phyloP scores from a whole-genome alignment of 2,329 filamentous ascomycete species.

The Fonsecaea multimorphosa region DNA sequence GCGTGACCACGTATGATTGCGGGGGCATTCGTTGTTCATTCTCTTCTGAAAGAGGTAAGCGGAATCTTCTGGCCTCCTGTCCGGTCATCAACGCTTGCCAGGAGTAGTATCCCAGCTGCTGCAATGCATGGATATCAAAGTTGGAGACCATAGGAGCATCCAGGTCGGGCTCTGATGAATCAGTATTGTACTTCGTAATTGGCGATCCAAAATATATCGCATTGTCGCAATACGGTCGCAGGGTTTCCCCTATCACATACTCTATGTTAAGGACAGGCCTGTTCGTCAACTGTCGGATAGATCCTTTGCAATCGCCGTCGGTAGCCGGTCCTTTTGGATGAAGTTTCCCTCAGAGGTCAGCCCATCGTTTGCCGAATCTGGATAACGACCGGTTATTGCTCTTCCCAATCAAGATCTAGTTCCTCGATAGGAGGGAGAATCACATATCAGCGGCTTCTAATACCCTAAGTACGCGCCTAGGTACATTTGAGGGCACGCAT shows the following conservation, averaged over 20 bases:
- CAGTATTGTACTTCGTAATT: not conserved
- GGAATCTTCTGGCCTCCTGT: too few relatives aligned
- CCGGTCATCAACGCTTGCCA: too few relatives aligned
- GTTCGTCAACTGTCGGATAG: not conserved
- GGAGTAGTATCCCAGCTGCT: too few relatives aligned
- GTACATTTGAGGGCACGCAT: not conserved
- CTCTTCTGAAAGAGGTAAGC: too few relatives aligned
- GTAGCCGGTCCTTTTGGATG: too few relatives aligned
- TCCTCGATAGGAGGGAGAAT: not conserved
- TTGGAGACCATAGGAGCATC: not conserved
- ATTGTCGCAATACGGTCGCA: not conserved
- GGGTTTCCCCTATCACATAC: not conserved
- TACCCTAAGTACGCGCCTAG: not conserved
- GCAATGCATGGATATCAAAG: not conserved
- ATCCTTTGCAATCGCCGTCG: not conserved
- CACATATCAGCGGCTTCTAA: not conserved
- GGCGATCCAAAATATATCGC: not conserved
- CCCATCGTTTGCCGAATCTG: too few relatives aligned
- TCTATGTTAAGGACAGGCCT: not conserved
- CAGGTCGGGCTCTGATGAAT: not conserved
- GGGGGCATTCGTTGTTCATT: too few relatives aligned
- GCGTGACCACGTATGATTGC: too few relatives aligned
- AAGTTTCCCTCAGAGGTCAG: too few relatives aligned
- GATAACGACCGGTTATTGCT: too few relatives aligned
- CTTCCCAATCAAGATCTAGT: too few relatives aligned